Evolutionary conservation across 2,329 filamentous ascomycete genomes (phyloP).

Genomic region (Claviceps lovelessii): DNA sequence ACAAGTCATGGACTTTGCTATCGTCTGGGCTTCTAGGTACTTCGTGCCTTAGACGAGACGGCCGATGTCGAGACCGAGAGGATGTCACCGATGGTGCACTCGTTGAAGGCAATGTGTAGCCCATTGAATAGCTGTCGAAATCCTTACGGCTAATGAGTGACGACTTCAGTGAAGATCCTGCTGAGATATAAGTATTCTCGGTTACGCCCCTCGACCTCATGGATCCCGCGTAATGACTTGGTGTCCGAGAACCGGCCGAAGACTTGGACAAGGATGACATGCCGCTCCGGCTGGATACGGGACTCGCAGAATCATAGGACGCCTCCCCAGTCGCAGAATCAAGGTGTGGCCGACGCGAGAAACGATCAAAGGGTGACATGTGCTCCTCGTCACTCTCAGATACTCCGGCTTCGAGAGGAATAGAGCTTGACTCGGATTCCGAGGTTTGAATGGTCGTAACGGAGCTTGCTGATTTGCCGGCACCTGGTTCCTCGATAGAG

Average conservation of each 20-base stretch:
- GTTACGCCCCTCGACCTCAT: conserved; percentile 39
- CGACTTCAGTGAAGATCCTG: conserved; percentile 36
- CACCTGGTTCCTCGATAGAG: conserved; percentile 57
- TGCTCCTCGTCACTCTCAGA: conserved; percentile 66
- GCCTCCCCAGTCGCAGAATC: conserved; percentile 44
- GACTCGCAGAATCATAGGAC: conserved; percentile 50
- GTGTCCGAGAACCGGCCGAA: conserved; percentile 39
- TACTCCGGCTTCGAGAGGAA: conserved; percentile 42
- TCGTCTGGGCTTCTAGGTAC: conserved; percentile 65
- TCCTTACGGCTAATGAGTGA: conserved; percentile 21
- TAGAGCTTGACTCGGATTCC: conserved; percentile 40
- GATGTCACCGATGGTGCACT: conserved; percentile 32
- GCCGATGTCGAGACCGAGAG: conserved; percentile 30
- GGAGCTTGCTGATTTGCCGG: conserved; percentile 34
- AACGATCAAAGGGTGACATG: conserved; percentile 59
- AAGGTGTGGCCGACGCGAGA: conserved; percentile 53
- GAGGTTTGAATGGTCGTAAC: conserved; percentile 34
- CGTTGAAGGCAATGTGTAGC: conserved; percentile 23
- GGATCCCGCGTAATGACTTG: conserved; percentile 35
- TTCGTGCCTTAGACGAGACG: conserved; percentile 68
- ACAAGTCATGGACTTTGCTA: conserved; percentile 59
- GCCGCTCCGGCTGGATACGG: conserved; percentile 47
- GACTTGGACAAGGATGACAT: conserved; percentile 45
- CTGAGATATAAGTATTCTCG: conserved; percentile 55
- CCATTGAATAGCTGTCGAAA: conserved; percentile 41